Base-by-base conservation (phyloP, 768 basidiomycete species). In the Lentinula lateritia region DNA sequence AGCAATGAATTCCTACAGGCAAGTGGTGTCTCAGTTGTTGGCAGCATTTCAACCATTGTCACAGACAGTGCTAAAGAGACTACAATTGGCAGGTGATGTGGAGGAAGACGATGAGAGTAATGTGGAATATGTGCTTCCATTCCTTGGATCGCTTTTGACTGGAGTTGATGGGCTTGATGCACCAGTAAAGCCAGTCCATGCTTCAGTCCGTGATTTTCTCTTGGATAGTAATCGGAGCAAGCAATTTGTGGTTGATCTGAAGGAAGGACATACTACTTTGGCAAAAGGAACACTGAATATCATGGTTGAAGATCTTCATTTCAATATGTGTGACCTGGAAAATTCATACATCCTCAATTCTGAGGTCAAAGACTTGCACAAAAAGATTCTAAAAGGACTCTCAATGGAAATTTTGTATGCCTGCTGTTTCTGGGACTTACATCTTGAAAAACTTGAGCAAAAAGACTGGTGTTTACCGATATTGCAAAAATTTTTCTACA, bases 41-140 rank as follows among this genome's bases (percentile, higher is more conserved):
- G 34, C 53, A 41, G 53, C 53, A 38, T 54, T 38, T 54, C 36
- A 54, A 10, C 53, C 53, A 15, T n/a, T 54, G n/a, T 54, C 53
- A 12, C 35, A 20, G 8, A 13, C 35, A 20, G 6, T 36, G n/a
- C 15, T 36, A 10, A n/a, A 20, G 53, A 54, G 13, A 2, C 10
- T 54, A 3, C 32, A 36, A 54, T 6, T 35, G 6, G 53, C 9
- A 35, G 0, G 13, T 28, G 3, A 13, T 38, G n/a, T 23, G 18
- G 50, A 50, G 8, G 13, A 23, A 10, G 50, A 23, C 8, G 50
- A 50, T 23, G 50, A 50, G 12, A 23, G 12, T 50, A 23, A 15
- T 20, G 38, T 54, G 16, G 16, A 23, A 2, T 12, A 12, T 35
- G 53, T 54, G 7, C 6, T 54, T 13, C n/a, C 53, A 28, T 56